Base-by-base conservation (phyloP, 176 grass and related monocot genomes). In the Oryza glaberrima region DNA sequence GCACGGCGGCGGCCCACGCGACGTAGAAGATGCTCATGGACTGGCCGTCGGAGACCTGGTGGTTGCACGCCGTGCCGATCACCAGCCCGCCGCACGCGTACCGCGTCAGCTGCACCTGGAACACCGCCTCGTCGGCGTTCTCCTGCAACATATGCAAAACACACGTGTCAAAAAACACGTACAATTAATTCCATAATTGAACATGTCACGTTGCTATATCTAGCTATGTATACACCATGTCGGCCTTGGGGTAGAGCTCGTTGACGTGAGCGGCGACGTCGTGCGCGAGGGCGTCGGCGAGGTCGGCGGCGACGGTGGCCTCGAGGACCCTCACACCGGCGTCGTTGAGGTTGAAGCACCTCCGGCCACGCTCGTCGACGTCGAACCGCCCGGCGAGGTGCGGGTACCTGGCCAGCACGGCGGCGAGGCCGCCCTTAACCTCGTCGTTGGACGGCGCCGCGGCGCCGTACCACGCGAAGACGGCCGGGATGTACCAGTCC, bases 21-120 rank as follows among this genome's bases (percentile, higher is more conserved):
- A 47, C 25, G 41, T 65, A 70, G 76, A 89, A 85, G 58, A 11
- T 9, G 70, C 87, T 85, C 82, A 85, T 89, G 70, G 87, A 81
- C 38, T 85, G 82, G 7, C 88, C 88, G 78, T 90, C 88, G 51
- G 88, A 78, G 19, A 85, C 78, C 0, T 61, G 30, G 78, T 86
- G 88, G 38, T 86, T 67, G 32, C 52, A n/a, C 5, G 22, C 65
- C 14, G 67, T 65, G 41, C 52, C 88, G 65, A 84, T 77, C 44
- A 90, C 67, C 36, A 86, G 52, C 17, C 88, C 88, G 66, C 88
- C 83, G 67, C 88, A 90, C 44, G 4, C n/a, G 88, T 67, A 90
- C 22, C 80, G 56, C 23, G 72, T 86, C 17, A 90, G 74, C 75
- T 86, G 78, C 54, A 78, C 73, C 67, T 75, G 80, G 0, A 86